Conservation (phyloP, 2,329 filamentous ascomycete species). For the Chaetomium strumarium region DNA sequence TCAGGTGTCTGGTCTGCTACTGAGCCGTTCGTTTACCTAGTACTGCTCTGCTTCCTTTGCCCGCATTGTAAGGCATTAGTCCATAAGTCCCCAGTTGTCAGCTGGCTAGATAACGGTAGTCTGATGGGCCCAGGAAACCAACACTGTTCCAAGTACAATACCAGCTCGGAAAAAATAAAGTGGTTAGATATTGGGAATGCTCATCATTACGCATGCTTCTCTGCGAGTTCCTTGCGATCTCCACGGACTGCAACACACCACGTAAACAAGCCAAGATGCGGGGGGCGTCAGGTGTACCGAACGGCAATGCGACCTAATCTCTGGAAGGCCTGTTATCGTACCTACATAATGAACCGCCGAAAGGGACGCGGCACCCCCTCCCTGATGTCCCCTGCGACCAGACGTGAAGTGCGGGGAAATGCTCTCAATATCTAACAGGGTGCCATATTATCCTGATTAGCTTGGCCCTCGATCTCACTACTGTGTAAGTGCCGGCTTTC, state of each 20-base stretch:
- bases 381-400: background rate
- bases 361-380: background rate
- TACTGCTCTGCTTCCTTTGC: too few species aligned
- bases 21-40: background rate
- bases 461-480: background rate
- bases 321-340: background rate
- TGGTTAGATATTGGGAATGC: too few species aligned
- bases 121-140: too few species aligned
- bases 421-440: background rate
- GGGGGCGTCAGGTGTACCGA: background rate
- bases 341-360: background rate
- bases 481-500: background rate
- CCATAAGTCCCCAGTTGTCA: too few species aligned
- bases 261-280: background rate
- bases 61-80: too few species aligned
- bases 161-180: too few species aligned
- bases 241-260: background rate
- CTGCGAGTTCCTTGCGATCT: background rate
- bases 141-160: too few species aligned
- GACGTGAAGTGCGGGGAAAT: conserved; percentile 4
- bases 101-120: too few species aligned
- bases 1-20: conserved; percentile 48
- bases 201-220: background rate
- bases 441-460: background rate
- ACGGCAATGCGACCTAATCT: background rate